These are phyloP conservation scores for Syncephalis fuscata DNA, from an alignment of 371 early-diverging fungal genomes.

Conservation along the genomic window DNA sequence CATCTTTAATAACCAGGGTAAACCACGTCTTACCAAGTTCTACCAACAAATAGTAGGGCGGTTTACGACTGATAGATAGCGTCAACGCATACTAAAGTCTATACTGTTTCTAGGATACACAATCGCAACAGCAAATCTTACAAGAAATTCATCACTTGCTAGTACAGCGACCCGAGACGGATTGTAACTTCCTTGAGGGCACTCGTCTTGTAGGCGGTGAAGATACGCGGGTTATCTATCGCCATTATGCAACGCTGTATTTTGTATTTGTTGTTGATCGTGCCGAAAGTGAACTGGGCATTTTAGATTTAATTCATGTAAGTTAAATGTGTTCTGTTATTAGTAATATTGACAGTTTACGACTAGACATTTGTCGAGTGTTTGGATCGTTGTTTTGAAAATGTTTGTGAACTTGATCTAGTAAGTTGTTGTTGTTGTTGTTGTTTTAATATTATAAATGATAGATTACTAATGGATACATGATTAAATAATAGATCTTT, in stretches of 20 bases:
- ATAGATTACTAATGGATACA: not conserved
- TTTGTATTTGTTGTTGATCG: constrained; percentile 93
- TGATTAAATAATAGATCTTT: constrained; percentile 30
- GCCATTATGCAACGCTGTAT: constrained; percentile 85
- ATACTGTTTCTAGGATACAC: constrained; percentile 40
- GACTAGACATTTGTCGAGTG: constrained; percentile 86
- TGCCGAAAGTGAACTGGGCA: constrained; percentile 89
- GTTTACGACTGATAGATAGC: too few relatives aligned
- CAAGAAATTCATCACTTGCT: constrained; percentile 73
- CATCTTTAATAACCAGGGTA: constrained; percentile 93
- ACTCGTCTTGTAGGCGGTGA: constrained; percentile 65
- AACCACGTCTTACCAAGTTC: constrained; percentile 80
- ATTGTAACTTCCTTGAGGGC: constrained; percentile 86
- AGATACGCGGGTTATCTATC: constrained; percentile 82
- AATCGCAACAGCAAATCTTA: constrained; percentile 62
- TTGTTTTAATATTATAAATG: not conserved
- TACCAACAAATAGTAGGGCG: constrained; percentile 70
- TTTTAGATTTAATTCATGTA: constrained; percentile 85
- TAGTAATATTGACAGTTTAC: not conserved
- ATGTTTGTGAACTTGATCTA: constrained; percentile 93
- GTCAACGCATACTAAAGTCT: not conserved
- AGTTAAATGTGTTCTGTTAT: not conserved
- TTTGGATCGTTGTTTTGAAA: constrained; percentile 80
- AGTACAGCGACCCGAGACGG: constrained; percentile 65
- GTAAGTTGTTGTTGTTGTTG: constrained; percentile 30